These are phyloP conservation scores for Trichoderma koningiopsis DNA, from an alignment of 2,329 filamentous ascomycete species.

Conservation along the genomic window DNA sequence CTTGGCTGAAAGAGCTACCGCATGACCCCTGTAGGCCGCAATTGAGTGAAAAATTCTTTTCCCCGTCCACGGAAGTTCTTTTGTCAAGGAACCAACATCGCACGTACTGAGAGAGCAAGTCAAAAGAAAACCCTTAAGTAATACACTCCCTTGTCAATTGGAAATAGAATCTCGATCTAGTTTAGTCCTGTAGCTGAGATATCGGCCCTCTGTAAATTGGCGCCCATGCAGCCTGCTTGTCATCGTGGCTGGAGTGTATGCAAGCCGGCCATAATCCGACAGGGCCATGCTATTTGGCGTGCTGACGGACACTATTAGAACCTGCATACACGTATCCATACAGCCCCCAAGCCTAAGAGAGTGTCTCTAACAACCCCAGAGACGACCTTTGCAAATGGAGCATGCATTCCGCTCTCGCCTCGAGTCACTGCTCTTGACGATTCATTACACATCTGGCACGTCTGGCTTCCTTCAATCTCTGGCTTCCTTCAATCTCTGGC, in stretches of 20 bases:
- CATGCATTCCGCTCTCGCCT: neutral
- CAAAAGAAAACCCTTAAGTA: neutral
- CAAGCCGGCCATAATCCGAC: constrained; percentile 17
- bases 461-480: neutral
- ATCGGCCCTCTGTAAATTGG: neutral
- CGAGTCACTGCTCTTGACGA: neutral
- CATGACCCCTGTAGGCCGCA: neutral
- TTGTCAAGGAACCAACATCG: neutral
- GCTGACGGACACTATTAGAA: neutral
- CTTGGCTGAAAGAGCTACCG: neutral
- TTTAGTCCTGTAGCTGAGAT: constrained; percentile 8
- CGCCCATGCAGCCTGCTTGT: constrained; percentile 7
- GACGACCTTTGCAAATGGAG: neutral
- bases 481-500: no score
- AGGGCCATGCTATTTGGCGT: neutral
- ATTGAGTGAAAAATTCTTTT: neutral
- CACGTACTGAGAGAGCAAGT: neutral
- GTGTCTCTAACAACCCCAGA: neutral
- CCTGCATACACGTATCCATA: neutral
- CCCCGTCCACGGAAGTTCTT: neutral
- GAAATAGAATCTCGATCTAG: constrained; percentile 9
- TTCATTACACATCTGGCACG: neutral
- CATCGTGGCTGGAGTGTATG: constrained; percentile 1
- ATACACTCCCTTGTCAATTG: neutral
- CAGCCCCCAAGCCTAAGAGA: neutral